phyloP scores from a whole-genome alignment of 2,329 filamentous ascomycete genomes.

The Xylariaceae sp. region DNA sequence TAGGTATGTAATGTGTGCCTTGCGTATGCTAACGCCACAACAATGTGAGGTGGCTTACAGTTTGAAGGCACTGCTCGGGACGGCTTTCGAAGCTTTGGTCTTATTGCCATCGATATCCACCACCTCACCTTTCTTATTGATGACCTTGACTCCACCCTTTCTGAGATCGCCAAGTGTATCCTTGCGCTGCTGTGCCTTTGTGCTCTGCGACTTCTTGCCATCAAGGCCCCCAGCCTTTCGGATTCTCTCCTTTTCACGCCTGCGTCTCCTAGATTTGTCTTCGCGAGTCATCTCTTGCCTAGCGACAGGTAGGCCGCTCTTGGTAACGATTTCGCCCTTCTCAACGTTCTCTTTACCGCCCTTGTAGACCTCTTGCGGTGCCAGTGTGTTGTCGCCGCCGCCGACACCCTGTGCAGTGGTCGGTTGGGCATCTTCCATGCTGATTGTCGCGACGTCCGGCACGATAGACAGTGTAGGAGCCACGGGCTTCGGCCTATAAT shows the following conservation, averaged over 20 bases:
- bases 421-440: constrained; percentile 93
- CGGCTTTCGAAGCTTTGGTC: constrained; percentile 50
- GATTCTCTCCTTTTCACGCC: constrained; percentile 81
- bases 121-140: constrained; percentile 83
- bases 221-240: constrained; percentile 58
- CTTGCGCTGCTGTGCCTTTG: constrained; percentile 54
- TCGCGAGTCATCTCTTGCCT: constrained; percentile 85
- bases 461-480: constrained; percentile 81
- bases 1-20: too few relatives aligned
- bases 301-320: constrained; percentile 71
- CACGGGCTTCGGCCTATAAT: constrained; percentile 87
- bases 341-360: constrained; percentile 63
- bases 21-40: not conserved
- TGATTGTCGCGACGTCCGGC: constrained; percentile 82
- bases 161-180: constrained; percentile 45
- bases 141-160: constrained; percentile 81
- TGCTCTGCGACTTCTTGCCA: constrained; percentile 49
- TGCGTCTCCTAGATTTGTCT: constrained; percentile 70
- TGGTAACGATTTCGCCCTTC: constrained; percentile 68
- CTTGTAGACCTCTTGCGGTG: constrained; percentile 90
- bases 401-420: constrained; percentile 71
- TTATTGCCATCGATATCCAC: constrained; percentile 80
- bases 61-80: constrained; percentile 58
- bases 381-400: constrained; percentile 68
- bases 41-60: constrained; percentile 39